Evolutionary conservation across 202 grass and related monocot genomes (phyloP), one percentile per base, ranked within the genome.

Genomic region (Elaeis oleifera): DNA sequence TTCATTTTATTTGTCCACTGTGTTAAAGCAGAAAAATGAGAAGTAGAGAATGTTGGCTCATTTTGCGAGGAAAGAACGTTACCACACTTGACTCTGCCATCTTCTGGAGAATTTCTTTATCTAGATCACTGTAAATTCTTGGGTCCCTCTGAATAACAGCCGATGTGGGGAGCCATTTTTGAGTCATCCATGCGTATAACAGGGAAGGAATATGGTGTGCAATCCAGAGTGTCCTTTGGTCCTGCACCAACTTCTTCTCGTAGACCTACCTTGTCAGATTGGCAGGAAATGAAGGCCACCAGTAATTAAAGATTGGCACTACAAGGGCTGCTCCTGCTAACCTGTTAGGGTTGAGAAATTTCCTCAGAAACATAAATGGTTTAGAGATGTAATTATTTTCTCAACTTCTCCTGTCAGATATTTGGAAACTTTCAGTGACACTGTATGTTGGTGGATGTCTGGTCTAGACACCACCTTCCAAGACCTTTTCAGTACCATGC

Each of bases 281-380:
- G 52, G 64, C 25, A 16, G 82, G 80, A 57, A 95, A 85, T 73
- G 82, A 89, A 63, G 79, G 74, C 82, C 85, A 95, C 85, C 90
- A 89, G 63, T 86, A 86, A 61, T 83, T 89, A 57, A 95, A 72
- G n/a, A 85, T 59, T 56, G 82, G 82, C 52, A 74, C 85, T 23
- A 86, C 70, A 50, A 95, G 56, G 16, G 71, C 69, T 24, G 56
- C 82, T 58, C 81, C 90, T 76, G 70, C 60, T 4, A 89, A 75
- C 70, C 76, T 95, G 71, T 31, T 13, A 44, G 9, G 13, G 9
- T 44, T 2, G 36, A 44, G 36, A 44, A 13, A 44, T 44, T 44
- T 44, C 9, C 11, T 0, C 36, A 44, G 1, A 9, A 44, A 44
- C 8, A 44, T 44, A 44, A 20, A 2, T 44, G 36, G 11, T 44